Base-by-base conservation (phyloP, 169 alveolate genomes). In the Cytauxzoon felis region DNA sequence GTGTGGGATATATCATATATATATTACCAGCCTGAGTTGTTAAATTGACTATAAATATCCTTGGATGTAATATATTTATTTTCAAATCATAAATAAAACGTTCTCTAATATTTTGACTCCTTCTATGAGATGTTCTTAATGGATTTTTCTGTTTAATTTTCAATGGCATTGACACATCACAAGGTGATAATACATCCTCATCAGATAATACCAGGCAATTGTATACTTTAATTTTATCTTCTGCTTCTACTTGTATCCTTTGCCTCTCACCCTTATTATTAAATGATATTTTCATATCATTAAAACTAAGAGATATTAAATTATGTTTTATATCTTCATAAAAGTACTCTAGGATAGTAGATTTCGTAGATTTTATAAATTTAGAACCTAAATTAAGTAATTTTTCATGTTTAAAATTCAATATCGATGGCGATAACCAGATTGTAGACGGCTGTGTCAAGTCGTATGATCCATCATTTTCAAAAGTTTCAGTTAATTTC, bases 111-210 rank as follows among this genome's bases (percentile, higher is more conserved):
- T 48, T 65, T 72, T 90, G 59, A 63, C 82, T 52, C 87, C 76
- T 60, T 65, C 90, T 80, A 58, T 75, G 40, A 75, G 71, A 41
- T 78, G 70, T 62, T 84, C 85, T 59, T 81, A 81, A 48, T 76
- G 94, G 61, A 80, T 72, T 50, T 78, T 89, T 54, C 88, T 82
- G 56, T 42, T 19, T 26, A 4, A 72, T 63, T 36, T 33, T 26
- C 16, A 90, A 33, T 4, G 93, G 93, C 0, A 86, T 78, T 41
- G 54, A 67, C 56, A 75, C 76, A 0, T 82, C 51, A 57, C 54
- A 38, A 27, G 67, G 57, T 26, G 62, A 19, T 18, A 72, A 36
- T 19, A 24, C 38, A 0, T 48, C 68, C 9, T 27, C 19, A 3
- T 24, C 45, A 5, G 79, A 58, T 16, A 49, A 52, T 5, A 72